phyloP scores from a whole-genome alignment of 805 yeast genomes.

The Saturnispora silvae region DNA sequence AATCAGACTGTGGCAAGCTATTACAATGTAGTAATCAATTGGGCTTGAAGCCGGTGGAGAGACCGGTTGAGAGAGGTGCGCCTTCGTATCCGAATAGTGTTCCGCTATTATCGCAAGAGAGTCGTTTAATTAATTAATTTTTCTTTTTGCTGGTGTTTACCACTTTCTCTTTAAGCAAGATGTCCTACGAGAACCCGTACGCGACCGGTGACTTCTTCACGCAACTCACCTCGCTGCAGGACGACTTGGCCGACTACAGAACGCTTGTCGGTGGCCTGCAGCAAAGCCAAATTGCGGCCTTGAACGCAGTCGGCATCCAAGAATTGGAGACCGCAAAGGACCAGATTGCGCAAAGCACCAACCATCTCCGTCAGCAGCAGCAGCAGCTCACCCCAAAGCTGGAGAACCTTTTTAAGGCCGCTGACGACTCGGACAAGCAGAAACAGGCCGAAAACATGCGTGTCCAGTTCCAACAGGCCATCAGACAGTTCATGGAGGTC shows the following conservation, averaged over 20 bases:
- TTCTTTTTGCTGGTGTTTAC: not conserved
- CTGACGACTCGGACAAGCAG: slow-evolving; percentile 66
- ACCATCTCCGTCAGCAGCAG: slow-evolving; percentile 72
- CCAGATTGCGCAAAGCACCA: slow-evolving; percentile 65
- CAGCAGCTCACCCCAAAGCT: slow-evolving; percentile 60
- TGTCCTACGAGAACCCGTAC: slow-evolving; percentile 5
- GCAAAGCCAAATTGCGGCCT: slow-evolving; percentile 55
- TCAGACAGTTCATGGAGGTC: slow-evolving; percentile 76
- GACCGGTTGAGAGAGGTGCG: too few relatives aligned
- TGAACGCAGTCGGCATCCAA: slow-evolving; percentile 64
- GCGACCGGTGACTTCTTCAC: slow-evolving; percentile 43
- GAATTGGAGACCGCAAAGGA: slow-evolving; percentile 58
- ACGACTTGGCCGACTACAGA: slow-evolving; percentile 59
- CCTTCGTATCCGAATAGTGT: too few relatives aligned
- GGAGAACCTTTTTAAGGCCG: slow-evolving; percentile 61
- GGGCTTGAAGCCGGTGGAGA: too few relatives aligned
- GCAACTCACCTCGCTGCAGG: slow-evolving; percentile 57
- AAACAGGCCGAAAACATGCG: slow-evolving; percentile 87
- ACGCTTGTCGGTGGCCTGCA: slow-evolving; percentile 60
- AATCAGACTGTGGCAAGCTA: too few relatives aligned
- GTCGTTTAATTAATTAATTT: not conserved
- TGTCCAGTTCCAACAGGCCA: slow-evolving; percentile 72
- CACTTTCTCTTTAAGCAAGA: too few relatives aligned
- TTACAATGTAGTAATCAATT: too few relatives aligned
- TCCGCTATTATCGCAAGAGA: too few relatives aligned